Evolutionary conservation across 192 early-diverging fungal genomes (phyloP).

Genomic region (Haplosporangium gracile): DNA sequence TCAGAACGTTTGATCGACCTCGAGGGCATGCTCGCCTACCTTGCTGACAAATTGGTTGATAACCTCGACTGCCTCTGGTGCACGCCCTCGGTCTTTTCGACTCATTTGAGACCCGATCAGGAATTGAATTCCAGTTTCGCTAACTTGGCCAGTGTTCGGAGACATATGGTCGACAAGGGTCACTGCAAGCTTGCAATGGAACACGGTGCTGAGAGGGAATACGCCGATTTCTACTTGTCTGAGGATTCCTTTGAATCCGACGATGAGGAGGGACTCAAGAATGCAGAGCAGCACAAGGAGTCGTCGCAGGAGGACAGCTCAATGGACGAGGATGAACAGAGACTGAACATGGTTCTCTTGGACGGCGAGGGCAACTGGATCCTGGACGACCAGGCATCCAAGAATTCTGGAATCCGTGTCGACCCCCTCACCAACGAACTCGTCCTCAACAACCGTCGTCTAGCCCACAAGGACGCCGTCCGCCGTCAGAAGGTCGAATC

Average conservation of each 20-base stretch:
- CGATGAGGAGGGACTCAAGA: constrained; percentile 10
- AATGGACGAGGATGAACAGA: constrained; percentile 41
- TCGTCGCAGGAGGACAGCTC: constrained; percentile 24
- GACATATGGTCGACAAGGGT: constrained; percentile 57
- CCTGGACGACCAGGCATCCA: constrained; percentile 11
- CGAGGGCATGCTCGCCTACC: constrained; percentile 40
- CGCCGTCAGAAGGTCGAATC: constrained; percentile 54
- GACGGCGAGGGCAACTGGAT: constrained; percentile 55
- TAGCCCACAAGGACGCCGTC: constrained; percentile 49
- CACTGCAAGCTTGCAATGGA: constrained; percentile 56
- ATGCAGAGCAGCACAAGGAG: constrained; percentile 4
- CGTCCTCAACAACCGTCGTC: constrained; percentile 51
- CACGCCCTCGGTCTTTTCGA: constrained; percentile 44
- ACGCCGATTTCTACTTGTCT: constrained; percentile 48
- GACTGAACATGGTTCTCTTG: constrained; percentile 36
- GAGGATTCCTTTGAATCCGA: constrained; percentile 1
- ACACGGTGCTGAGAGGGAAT: constrained; percentile 46
- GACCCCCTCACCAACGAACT: constrained; percentile 53
- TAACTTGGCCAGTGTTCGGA: constrained; percentile 32
- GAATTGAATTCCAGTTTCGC: constrained; percentile 29
- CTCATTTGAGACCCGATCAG: constrained; percentile 38
- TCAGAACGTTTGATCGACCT: constrained; percentile 46
- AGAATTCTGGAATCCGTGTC: constrained; percentile 24
- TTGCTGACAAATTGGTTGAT: constrained; percentile 38
- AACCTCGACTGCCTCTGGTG: constrained; percentile 52